Base-by-base conservation (phyloP, 768 basidiomycete genomes). In the Auricularia heimuer region DNA sequence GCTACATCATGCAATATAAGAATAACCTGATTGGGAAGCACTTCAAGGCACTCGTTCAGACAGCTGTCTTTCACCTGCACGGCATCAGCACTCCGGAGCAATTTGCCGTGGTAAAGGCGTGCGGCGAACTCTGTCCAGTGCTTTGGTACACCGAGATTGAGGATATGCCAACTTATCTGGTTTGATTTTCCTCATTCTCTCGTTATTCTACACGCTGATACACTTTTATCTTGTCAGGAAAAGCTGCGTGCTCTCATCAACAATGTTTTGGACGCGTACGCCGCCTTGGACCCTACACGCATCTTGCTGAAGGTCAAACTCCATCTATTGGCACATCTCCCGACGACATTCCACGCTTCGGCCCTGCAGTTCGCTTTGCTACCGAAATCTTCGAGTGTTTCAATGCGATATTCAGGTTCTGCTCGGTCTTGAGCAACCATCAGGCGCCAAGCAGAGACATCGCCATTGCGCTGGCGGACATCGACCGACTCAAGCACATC, bases 261-360 rank as follows among this genome's bases (percentile, higher is more conserved):
- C 1, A 80, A 80, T 67, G 74, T 79, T 0, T 74, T 78, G 7
- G 76, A 79, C 63, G 64, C 72, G n/a, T 72, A 72, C 4, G 75
- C 73, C 0, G 24, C 65, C 3, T 61, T 79, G 2, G 75, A 79
- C 62, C 75, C 78, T 3, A 70, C 72, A 16, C 76, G 68, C 62
- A 74, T 79, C 10, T 66, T 74, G 4, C 54, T 65, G 0, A 77
- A 77, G 62, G 39, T 70, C 45, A 78, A 78, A 62, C 68, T 77
- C 2, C 77, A 78, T 58, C 44, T 77, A 0, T 71, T 79, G 3
- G 21, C 67, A 6, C 76, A 77, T 64, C 51, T 75, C 1, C 6
- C 0, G 62, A 73, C 1, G 72, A 79, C 65, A 70, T 77, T 14
- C 47, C 10, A 11, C 47, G 47, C 21, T 51, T 51, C 47, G 47